A percentile compares a stretch with the other conserved stretches of the same genome.
These are phyloP conservation scores for Aspergillus saccharolyticus DNA, from an alignment of 495 filamentous ascomycete genomes.

Conservation along the genomic window DNA sequence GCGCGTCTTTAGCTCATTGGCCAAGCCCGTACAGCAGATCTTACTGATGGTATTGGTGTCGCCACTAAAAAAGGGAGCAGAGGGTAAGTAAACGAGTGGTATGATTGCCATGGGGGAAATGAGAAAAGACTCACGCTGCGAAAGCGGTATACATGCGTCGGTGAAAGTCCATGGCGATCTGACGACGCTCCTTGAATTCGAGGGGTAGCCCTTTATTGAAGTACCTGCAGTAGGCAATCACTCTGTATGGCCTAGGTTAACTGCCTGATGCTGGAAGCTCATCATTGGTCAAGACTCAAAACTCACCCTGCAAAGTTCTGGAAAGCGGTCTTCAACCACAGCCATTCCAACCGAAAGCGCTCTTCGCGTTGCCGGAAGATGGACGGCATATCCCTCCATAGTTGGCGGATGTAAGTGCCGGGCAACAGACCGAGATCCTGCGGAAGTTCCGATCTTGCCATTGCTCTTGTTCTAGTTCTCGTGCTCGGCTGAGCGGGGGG, in stretches of 20 bases:
- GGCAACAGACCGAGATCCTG: constrained; percentile 52
- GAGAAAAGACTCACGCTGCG: constrained; percentile 53
- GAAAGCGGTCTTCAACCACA: constrained; percentile 37
- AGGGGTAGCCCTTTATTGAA: constrained; percentile 31
- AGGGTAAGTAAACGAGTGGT: not conserved
- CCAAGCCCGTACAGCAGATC: constrained; percentile 58
- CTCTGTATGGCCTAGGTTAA: constrained; percentile 25
- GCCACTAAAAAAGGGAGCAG: constrained; percentile 35
- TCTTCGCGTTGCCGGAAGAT: constrained; percentile 43
- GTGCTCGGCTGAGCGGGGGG: constrained; percentile 39
- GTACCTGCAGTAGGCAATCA: constrained; percentile 36
- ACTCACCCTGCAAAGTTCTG: constrained; percentile 39
- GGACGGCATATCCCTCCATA: constrained; percentile 51
- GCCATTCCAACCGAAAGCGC: constrained; percentile 44
- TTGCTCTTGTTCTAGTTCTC: constrained; percentile 27
- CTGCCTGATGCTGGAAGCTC: not conserved
- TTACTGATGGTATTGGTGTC: constrained; percentile 52
- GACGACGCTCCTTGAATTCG: constrained; percentile 35
- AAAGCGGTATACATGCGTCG: constrained; percentile 65
- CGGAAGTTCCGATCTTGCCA: constrained; percentile 26
- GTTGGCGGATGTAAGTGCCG: constrained; percentile 58
- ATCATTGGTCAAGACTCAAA: not conserved
- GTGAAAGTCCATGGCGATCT: constrained; percentile 53
- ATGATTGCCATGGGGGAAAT: too few species aligned
- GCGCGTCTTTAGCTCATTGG: constrained; percentile 46